phyloP scores from a whole-genome alignment of 1,284 basidiomycete species.

The Flammula alnicola region DNA sequence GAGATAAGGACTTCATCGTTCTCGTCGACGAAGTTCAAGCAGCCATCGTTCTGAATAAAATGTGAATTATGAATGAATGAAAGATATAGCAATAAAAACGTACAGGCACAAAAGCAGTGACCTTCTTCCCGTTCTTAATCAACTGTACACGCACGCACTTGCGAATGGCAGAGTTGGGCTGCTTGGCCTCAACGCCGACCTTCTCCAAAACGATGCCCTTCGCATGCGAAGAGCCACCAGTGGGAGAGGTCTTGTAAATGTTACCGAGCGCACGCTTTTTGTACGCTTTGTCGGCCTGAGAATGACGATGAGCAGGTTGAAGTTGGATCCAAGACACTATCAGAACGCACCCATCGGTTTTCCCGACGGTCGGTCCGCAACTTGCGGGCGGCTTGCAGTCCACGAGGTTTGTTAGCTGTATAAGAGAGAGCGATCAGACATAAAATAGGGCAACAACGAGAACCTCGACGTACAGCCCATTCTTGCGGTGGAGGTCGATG shows the following conservation, averaged over 20 bases:
- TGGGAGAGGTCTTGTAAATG: constrained; percentile 99
- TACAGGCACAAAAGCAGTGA: constrained; percentile 83
- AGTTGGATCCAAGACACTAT: constrained; percentile 8
- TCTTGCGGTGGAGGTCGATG: constrained; percentile 60
- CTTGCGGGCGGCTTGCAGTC: constrained; percentile 99
- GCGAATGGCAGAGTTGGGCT: constrained; percentile 99
- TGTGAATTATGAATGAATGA: constrained; percentile 24
- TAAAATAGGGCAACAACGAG: constrained; percentile 13
- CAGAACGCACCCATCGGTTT: constrained; percentile 90
- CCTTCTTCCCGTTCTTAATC: constrained; percentile 99
- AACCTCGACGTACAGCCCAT: constrained; percentile 76
- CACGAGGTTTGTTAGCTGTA: constrained; percentile 96
- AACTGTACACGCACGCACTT: constrained; percentile 99
- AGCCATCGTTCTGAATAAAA: constrained; percentile 88
- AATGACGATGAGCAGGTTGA: constrained; percentile 18
- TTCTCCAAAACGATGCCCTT: constrained; percentile 99
- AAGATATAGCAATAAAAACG: constrained; percentile 29
- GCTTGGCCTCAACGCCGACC: constrained; percentile 93
- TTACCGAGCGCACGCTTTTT: constrained; percentile 99
- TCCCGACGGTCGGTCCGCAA: constrained; percentile 93
- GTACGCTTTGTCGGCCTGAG: constrained; percentile 95
- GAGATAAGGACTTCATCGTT: constrained; percentile 99
- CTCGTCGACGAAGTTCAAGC: constrained; percentile 98
- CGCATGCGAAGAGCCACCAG: constrained; percentile 98
- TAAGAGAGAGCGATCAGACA: constrained; percentile 16